Evolutionary conservation across 495 filamentous ascomycete genomes (phyloP), one percentile per base, ranked within the genome.

Genomic region (Oidiodendron maius): DNA sequence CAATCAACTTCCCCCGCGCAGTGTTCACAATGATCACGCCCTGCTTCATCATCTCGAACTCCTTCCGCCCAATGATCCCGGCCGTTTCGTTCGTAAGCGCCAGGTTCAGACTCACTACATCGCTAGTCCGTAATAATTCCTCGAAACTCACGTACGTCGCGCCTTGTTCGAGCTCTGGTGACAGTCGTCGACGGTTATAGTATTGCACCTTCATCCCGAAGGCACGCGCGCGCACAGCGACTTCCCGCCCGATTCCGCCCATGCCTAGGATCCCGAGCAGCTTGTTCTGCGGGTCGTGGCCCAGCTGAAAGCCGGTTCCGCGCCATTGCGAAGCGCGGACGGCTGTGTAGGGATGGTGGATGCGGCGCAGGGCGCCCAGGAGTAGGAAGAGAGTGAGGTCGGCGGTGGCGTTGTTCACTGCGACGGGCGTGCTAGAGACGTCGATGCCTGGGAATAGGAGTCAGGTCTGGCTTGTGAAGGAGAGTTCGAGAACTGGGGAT

Each of bases 11-110:
- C 15, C 87, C 87, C 15, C 87, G 76, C 3, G 87, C 87, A 1
- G 89, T 90, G 61, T 93, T 93, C 6, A 93, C 78, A 42, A 91
- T 71, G 57, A 88, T 82, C 6, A 84, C 80, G 11, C 87, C 86
- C 52, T 79, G 72, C 60, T 88, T 89, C 74, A 91, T 83, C 62
- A 83, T 73, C 41, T 57, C 63, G 53, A 91, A 74, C 52, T 87
- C 75, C 35, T 74, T 71, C n/a, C 66, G 70, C 35, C 76, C 79
- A 46, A 91, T 80, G 45, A 83, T 84, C 52, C 88, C 77, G 23
- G 66, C 65, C 5, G 87, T 90, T 42, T 51, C 59, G 12, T 36
- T 46, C 45, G 79, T 82, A 52, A 84, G 66, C 35, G 41, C 50
- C 25, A 40, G 61, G 61, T 89, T 89, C 70, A 91, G 61, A 61